A percentile compares a stretch with the other conserved stretches of the same genome.
These are phyloP conservation scores for Grifola frondosa DNA, from an alignment of 1,284 basidiomycete genomes.

Conservation along the genomic window DNA sequence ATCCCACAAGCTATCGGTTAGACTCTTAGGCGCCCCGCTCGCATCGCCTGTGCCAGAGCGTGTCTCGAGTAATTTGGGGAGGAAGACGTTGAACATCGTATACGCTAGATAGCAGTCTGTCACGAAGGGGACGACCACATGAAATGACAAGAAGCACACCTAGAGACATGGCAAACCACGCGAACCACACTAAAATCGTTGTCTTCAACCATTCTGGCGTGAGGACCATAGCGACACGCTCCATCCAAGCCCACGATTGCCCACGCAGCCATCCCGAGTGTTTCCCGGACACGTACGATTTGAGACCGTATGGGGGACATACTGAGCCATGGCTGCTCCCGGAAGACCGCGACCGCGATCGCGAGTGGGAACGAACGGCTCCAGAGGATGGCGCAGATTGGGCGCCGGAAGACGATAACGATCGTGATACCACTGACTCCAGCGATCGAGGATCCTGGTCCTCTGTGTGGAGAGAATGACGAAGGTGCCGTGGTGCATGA, in stretches of 20 bases:
- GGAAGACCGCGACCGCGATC: conserved; percentile 3
- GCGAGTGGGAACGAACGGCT: conserved; percentile 5
- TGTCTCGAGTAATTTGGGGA: conserved; percentile 87
- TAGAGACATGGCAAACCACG: conserved; percentile 81
- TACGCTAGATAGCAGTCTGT: conserved; percentile 53
- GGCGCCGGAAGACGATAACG: background rate
- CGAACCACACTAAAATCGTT: conserved; percentile 81
- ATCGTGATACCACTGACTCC: background rate
- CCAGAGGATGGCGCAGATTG: conserved; percentile 1
- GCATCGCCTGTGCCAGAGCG: conserved; percentile 31
- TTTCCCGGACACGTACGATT: conserved; percentile 40
- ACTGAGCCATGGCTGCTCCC: conserved; percentile 11
- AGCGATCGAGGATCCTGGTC: conserved; percentile 1
- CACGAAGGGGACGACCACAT: conserved; percentile 2
- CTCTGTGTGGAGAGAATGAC: background rate
- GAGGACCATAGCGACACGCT: conserved; percentile 76
- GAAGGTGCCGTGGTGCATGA: conserved; percentile 9
- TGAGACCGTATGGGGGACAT: conserved; percentile 36
- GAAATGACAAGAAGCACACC: conserved; percentile 42
- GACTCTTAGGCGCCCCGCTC: conserved; percentile 40
- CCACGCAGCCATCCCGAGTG: conserved; percentile 46
- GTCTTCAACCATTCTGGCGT: conserved; percentile 81
- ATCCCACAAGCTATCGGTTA: conserved; percentile 76
- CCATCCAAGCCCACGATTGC: conserved; percentile 66
- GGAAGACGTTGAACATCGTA: conserved; percentile 97